Conservation (phyloP, 75 land plant species). For the Cupressus sempervirens region DNA sequence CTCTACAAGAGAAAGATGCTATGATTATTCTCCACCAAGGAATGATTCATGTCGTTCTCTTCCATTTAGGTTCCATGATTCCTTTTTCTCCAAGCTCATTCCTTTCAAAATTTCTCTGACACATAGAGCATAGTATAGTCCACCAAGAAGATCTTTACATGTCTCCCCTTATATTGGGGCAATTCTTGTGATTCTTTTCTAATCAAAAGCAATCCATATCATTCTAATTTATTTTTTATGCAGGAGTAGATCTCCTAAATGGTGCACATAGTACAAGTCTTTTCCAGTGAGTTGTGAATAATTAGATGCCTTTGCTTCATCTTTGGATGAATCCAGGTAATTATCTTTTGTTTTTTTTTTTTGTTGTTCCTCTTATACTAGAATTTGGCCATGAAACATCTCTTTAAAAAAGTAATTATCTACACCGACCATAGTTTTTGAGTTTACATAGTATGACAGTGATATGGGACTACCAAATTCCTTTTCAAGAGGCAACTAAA, state of each 20-base stretch:
- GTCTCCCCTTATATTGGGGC: neutral
- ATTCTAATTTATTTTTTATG: neutral
- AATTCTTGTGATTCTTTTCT: neutral
- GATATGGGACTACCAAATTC: too few species aligned
- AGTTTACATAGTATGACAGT: too few species aligned
- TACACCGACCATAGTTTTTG: too few species aligned
- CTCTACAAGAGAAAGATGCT: neutral
- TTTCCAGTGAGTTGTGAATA: constrained; percentile 33
- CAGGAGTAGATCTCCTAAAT: neutral
- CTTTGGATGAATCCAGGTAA: neutral
- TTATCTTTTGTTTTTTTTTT: neutral
- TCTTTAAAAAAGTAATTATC: too few species aligned
- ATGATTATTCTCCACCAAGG: neutral
- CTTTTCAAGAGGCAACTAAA: too few species aligned
- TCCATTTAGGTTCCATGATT: neutral
- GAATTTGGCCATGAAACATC: neutral
- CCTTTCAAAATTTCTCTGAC: neutral
- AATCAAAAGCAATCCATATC: neutral
- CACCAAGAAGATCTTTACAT: neutral
- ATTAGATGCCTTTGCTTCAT: neutral
- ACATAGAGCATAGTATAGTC: neutral
- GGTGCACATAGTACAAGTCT: neutral
- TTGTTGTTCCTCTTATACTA: neutral
- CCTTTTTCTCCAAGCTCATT: neutral
- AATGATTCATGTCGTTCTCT: neutral